phyloP scores from a whole-genome alignment of 73 alveolate species.

The Uronychia binucleata region DNA sequence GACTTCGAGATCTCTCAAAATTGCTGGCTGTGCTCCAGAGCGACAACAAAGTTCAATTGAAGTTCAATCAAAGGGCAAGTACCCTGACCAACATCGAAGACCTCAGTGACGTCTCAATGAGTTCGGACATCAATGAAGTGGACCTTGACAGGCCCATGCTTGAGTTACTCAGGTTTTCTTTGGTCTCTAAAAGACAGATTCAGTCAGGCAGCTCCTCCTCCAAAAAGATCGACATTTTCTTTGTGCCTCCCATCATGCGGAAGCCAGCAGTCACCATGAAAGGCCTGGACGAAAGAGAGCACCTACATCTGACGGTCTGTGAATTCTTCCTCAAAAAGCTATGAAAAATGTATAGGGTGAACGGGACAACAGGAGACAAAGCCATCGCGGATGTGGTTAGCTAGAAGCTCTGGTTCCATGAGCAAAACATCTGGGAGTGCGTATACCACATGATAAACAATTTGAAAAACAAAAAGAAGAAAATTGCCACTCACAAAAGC shows the following conservation, averaged over 20 bases:
- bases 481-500: too few relatives aligned
- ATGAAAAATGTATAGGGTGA: background rate
- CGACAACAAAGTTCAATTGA: background rate
- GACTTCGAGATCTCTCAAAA: background rate
- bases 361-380: background rate
- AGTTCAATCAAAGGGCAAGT: background rate
- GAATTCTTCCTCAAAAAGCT: background rate
- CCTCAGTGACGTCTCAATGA: background rate
- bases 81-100: background rate
- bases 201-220: background rate
- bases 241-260: background rate
- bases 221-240: background rate
- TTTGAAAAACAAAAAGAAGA: background rate
- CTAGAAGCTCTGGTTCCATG: constrained; percentile 1
- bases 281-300: background rate
- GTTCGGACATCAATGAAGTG: background rate
- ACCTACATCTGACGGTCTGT: background rate
- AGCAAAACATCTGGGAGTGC: constrained; percentile 5
- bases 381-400: background rate
- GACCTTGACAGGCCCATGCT: background rate
- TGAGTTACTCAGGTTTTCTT: too few relatives aligned
- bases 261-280: background rate
- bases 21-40: background rate
- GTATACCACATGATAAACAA: background rate
- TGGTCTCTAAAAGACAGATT: background rate